These are phyloP conservation scores for Obelidium mucronatum DNA, from an alignment of 192 early-diverging fungal species.

Conservation along the genomic window DNA sequence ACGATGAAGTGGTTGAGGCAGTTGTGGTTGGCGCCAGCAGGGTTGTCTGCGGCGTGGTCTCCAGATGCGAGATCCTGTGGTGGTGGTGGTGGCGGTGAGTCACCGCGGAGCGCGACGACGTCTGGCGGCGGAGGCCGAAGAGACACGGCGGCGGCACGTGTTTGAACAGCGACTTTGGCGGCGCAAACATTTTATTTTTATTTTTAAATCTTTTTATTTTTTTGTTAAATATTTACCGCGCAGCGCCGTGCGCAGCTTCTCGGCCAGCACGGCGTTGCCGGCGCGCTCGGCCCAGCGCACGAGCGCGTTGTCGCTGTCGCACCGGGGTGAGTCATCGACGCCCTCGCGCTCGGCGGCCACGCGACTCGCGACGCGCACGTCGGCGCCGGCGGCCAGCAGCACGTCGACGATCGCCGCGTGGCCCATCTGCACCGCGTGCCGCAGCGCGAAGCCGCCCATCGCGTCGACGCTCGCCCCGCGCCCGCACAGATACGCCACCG, in stretches of 20 bases:
- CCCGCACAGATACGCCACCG: constrained; percentile 21
- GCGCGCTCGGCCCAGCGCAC: constrained; percentile 26
- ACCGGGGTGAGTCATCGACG: not conserved
- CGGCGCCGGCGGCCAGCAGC: constrained; percentile 10
- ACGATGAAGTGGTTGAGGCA: too few species aligned
- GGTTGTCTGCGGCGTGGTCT: too few species aligned
- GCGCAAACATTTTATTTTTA: too few species aligned
- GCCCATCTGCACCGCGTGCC: constrained; percentile 31
- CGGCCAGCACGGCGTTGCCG: not conserved
- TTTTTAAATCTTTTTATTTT: too few species aligned
- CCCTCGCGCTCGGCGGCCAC: constrained; percentile 10
- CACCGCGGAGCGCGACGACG: too few species aligned
- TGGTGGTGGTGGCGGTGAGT: too few species aligned
- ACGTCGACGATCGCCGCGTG: constrained; percentile 21
- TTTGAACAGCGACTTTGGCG: too few species aligned
- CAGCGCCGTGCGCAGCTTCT: constrained; percentile 2
- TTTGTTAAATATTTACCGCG: too few species aligned
- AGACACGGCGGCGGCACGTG: too few species aligned
- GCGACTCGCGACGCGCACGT: constrained; percentile 3
- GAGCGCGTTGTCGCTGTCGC: constrained; percentile 3
- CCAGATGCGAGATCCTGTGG: too few species aligned
- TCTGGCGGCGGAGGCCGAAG: too few species aligned
- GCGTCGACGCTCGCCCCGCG: constrained; percentile 29
- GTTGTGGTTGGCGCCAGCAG: too few species aligned
- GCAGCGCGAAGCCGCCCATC: constrained; percentile 31